Evolutionary conservation across 176 grass and related monocot species (phyloP).

Genomic region (Carex kokanica): DNA sequence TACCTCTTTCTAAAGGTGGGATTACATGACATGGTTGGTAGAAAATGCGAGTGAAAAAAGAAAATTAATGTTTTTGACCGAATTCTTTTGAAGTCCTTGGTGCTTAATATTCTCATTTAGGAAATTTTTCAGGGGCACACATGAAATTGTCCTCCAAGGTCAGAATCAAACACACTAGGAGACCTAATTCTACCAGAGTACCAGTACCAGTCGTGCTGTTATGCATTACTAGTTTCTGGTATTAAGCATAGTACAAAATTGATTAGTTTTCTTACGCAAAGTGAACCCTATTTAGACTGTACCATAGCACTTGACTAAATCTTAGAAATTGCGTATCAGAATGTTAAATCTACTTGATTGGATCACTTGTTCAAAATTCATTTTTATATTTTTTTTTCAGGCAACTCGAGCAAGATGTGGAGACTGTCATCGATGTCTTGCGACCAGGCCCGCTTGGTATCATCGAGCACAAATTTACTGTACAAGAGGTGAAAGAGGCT

Average conservation of each 20-base stretch:
- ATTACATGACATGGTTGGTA: not conserved
- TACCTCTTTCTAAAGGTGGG: not conserved
- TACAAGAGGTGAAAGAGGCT: constrained; percentile 50
- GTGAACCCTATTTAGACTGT: not conserved
- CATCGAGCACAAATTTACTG: constrained; percentile 76
- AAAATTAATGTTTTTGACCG: not conserved
- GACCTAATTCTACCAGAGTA: not conserved
- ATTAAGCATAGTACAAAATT: too few species aligned
- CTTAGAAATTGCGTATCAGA: not conserved
- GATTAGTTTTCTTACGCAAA: too few species aligned
- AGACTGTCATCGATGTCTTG: constrained; percentile 80
- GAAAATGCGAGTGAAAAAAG: not conserved
- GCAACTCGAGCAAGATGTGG: constrained; percentile 80
- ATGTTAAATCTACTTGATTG: not conserved
- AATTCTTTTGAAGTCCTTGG: not conserved
- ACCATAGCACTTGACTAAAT: not conserved
- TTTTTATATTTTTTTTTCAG: constrained; percentile 33
- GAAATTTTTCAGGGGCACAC: not conserved
- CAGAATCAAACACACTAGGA: not conserved
- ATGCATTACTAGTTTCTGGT: not conserved
- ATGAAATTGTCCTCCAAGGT: not conserved
- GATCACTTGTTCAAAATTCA: not conserved
- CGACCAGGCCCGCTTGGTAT: constrained; percentile 80
- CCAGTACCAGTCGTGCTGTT: not conserved
- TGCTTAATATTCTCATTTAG: not conserved